Conservation (phyloP, 2,329 filamentous ascomycete species). For the Phaeosphaeria sp. region DNA sequence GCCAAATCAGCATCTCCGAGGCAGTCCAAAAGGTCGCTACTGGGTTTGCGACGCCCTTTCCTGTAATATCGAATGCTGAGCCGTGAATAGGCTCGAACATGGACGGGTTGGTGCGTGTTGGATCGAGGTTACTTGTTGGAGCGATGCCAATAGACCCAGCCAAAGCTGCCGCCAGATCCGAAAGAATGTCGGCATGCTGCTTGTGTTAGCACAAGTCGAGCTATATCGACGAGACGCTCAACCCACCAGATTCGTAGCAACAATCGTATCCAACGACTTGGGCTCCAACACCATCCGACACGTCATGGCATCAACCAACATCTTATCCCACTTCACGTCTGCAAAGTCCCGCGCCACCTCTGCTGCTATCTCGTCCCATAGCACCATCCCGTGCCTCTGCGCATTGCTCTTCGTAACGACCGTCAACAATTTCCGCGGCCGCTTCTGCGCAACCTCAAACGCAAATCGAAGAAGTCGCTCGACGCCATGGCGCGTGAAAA, state of each 20-base stretch:
- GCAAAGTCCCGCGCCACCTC: slow-evolving; percentile 64
- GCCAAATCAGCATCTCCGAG: slow-evolving; percentile 64
- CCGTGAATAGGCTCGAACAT: slow-evolving; percentile 70
- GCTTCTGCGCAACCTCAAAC: slow-evolving; percentile 64
- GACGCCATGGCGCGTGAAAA: slow-evolving; percentile 68
- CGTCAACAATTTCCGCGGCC: slow-evolving; percentile 65
- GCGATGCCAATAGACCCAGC: slow-evolving; percentile 76
- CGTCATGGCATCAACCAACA: slow-evolving; percentile 72
- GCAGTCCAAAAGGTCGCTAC: slow-evolving; percentile 67
- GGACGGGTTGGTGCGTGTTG: slow-evolving; percentile 64
- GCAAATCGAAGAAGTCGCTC: slow-evolving; percentile 68
- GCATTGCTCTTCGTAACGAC: slow-evolving; percentile 72
- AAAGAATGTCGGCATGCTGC: slow-evolving; percentile 68
- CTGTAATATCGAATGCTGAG: slow-evolving; percentile 64
- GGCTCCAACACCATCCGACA: slow-evolving; percentile 68
- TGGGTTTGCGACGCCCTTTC: slow-evolving; percentile 64
- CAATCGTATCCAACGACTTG: slow-evolving; percentile 66
- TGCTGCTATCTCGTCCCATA: slow-evolving; percentile 69
- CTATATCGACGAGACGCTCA: neutral
- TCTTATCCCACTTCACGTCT: slow-evolving; percentile 68
- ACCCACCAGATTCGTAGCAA: slow-evolving; percentile 64
- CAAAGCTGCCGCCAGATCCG: slow-evolving; percentile 72
- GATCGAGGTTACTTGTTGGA: slow-evolving; percentile 73
- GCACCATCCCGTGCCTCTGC: slow-evolving; percentile 70
- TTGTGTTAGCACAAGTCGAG: slow-evolving; percentile 54